A percentile compares a stretch with the other conserved stretches of the same genome.
Conservation (phyloP, 352 stramenopile genomes). For the Phytophthora pseudosyringae region DNA sequence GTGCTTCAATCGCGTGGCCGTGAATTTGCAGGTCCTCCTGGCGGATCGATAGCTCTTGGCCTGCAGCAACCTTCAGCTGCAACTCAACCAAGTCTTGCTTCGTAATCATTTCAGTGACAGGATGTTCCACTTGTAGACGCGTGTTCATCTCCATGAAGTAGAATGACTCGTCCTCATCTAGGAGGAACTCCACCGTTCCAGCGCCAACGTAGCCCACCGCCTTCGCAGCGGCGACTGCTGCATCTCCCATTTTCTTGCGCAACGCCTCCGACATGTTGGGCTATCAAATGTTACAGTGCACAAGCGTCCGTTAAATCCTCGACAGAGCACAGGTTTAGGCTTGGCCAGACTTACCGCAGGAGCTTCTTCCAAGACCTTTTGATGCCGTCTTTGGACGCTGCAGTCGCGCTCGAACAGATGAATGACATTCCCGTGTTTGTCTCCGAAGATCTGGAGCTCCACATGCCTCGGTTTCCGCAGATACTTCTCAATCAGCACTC, state of each 20-base stretch:
- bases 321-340: not conserved
- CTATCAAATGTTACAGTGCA: constrained; percentile 28
- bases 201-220: constrained; percentile 93
- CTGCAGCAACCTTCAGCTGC: constrained; percentile 94
- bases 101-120: constrained; percentile 93
- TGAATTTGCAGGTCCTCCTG: constrained; percentile 89
- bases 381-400: constrained; percentile 91
- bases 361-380: constrained; percentile 96
- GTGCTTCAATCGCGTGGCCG: constrained; percentile 92
- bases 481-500: constrained; percentile 94
- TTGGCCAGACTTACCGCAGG: constrained; percentile 67
- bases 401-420: constrained; percentile 93
- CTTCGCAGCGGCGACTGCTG: constrained; percentile 88
- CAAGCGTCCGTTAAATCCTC: not conserved
- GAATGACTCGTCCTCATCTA: constrained; percentile 92
- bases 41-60: constrained; percentile 89
- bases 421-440: constrained; percentile 91
- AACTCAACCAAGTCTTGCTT: constrained; percentile 93
- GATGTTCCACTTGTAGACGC: constrained; percentile 94
- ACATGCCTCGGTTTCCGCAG: constrained; percentile 90
- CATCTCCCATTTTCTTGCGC: constrained; percentile 89
- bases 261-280: constrained; percentile 81
- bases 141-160: constrained; percentile 99
- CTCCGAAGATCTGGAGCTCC: constrained; percentile 94
- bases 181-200: constrained; percentile 94